Evolutionary conservation across 148 eudicot species (phyloP), one percentile per base, ranked within the genome.

Genomic region (Rhododendron kiyosumense): DNA sequence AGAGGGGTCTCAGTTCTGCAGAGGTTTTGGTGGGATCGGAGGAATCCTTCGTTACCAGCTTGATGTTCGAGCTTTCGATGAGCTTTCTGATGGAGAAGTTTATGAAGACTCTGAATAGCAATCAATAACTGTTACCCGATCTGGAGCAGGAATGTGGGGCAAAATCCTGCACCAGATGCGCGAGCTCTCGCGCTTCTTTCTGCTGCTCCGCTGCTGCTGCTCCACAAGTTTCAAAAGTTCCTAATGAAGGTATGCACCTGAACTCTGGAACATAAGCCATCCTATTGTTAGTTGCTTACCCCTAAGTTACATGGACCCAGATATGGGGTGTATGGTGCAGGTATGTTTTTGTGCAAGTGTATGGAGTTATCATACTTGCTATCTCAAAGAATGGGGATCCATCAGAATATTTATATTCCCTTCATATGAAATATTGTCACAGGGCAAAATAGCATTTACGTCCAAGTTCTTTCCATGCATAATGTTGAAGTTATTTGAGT

Each of bases 31-130:
- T 34, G 88, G 88, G 30, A 87, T 87, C 5, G 88, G 88, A 6
- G 88, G 88, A 76, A 87, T 87, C 43, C 86, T 87, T 61, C 88
- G 88, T 78, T 87, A 87, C 84, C 88, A 87, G 84, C 84, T 87
- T 26, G 88, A 87, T 84, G 59, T 87, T 8, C 88, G 86, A 34
- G n/a, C 86, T 34, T 87, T 83, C 3, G 88, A 87, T 30, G 86
- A 87, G 5, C 51, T 83, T 48, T 87, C 86, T 51, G 88, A 86
- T 87, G 88, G 73, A 32, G 88, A 84, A 84, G 1, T 48, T 48
- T 83, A 45, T 46, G 88, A 87, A 78, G 88, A 87, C 69, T 49
- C 80, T 34, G 88, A 87, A 43, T 87, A 83, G 88, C 88, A 83
- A 84, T 87, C 88, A 86, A 83, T 86, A 17, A 83, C 34, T 78